Base-by-base conservation (phyloP, 108 stramenopile species). In the Nitzschia sp. region DNA sequence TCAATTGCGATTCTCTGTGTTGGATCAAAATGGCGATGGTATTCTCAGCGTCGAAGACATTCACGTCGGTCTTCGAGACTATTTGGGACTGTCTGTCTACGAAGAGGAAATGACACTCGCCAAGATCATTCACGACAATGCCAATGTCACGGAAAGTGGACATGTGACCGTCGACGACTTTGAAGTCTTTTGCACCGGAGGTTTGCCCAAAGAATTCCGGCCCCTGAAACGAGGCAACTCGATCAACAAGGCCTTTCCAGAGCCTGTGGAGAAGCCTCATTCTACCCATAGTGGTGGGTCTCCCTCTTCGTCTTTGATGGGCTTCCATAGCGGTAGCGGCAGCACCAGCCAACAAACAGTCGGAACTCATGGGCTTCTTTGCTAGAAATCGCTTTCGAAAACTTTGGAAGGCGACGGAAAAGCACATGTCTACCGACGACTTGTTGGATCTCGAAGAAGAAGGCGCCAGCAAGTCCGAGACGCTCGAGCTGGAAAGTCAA, bases 281-380 rank as follows among this genome's bases (percentile, higher is more conserved):
- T n/a, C n/a, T n/a, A n/a, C n/a, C n/a, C n/a, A n/a, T n/a, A n/a
- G n/a, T n/a, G n/a, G n/a, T n/a, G n/a, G n/a, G n/a, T n/a, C n/a
- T n/a, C n/a, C n/a, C n/a, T n/a, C n/a, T n/a, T n/a, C n/a, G n/a
- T n/a, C n/a, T n/a, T n/a, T n/a, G n/a, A n/a, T n/a, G n/a, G n/a
- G n/a, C n/a, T n/a, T n/a, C n/a, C n/a, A n/a, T n/a, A n/a, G n/a
- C n/a, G n/a, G n/a, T n/a, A n/a, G n/a, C n/a, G n/a, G n/a, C n/a
- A n/a, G n/a, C n/a, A n/a, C n/a, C n/a, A n/a, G n/a, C n/a, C 17
- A 83, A 83, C 54, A 80, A 80, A 27, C 76, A 83, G 16, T 48
- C 78, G 8, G 71, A 76, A 50, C 78, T 83, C 47, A 83, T 83
- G 82, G 34, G 58, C 0, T 73, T 68, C 75, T 83, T 83, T 69